phyloP scores from a whole-genome alignment of 805 yeast species.

The Candida silvatica region DNA sequence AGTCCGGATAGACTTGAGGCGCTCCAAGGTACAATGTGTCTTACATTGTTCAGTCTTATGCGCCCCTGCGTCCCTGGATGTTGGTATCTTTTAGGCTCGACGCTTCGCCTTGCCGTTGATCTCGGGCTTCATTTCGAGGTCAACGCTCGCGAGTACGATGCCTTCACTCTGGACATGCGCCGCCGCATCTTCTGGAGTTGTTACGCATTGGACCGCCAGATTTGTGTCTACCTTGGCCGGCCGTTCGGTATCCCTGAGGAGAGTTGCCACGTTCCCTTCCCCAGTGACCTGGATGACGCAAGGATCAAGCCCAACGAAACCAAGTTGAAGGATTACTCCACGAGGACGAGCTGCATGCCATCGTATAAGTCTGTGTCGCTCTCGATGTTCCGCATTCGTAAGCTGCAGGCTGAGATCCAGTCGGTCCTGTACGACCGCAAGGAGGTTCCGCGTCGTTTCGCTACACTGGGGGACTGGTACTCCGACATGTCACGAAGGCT shows the following conservation, averaged over 20 bases:
- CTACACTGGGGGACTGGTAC: conserved; percentile 55
- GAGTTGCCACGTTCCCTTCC: conserved; percentile 60
- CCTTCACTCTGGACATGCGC: conserved; percentile 57
- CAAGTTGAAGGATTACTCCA: conserved; percentile 29
- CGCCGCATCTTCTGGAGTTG: conserved; percentile 85
- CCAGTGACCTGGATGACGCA: conserved; percentile 69
- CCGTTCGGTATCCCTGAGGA: conserved; percentile 89
- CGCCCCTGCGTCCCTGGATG: conserved; percentile 86
- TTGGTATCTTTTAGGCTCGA: conserved; percentile 86
- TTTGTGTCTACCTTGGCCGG: conserved; percentile 77
- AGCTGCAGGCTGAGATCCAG: conserved; percentile 72
- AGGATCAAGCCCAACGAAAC: conserved; percentile 24
- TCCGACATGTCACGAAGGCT: conserved; percentile 38
- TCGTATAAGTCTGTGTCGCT: conserved; percentile 63
- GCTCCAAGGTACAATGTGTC: conserved; percentile 60
- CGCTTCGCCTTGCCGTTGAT: conserved; percentile 73
- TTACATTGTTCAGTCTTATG: conserved; percentile 72
- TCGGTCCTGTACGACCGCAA: conserved; percentile 61
- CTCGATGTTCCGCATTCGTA: conserved; percentile 60
- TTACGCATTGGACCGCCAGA: conserved; percentile 77
- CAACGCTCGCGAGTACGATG: conserved; percentile 30
- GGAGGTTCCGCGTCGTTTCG: conserved; percentile 59
- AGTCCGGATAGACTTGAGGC: conserved; percentile 60
- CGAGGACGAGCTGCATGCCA: conserved; percentile 25
- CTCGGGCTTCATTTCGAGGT: conserved; percentile 73